Evolutionary conservation across 2,329 filamentous ascomycete species (phyloP).

Genomic region (Fusarium duplospermum): DNA sequence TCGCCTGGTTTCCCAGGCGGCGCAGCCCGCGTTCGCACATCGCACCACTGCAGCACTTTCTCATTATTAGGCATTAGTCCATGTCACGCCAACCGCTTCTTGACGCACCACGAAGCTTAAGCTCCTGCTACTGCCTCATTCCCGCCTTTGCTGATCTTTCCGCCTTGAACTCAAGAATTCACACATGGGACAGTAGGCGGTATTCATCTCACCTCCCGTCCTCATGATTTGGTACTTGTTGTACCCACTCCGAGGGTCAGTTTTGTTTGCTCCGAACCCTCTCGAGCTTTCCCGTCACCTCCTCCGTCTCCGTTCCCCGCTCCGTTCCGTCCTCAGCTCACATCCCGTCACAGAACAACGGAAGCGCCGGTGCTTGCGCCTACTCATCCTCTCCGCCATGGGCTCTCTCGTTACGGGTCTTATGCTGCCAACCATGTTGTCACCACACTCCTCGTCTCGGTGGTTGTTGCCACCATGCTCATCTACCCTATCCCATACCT

Average conservation of each 20-base stretch:
- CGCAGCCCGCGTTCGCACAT: conserved; percentile 33
- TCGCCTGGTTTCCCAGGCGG: conserved; percentile 33
- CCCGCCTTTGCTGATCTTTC: conserved; percentile 8
- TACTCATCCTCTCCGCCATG: conserved; percentile 72
- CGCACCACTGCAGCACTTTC: conserved; percentile 33
- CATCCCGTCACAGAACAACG: conserved; percentile 68
- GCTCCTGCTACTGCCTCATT: conserved; percentile 19
- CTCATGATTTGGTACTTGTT: conserved; percentile 82
- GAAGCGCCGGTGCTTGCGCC: conserved; percentile 75
- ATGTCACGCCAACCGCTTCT: conserved; percentile 40
- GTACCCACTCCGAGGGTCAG: conserved; percentile 81
- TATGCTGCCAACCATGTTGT: conserved; percentile 80
- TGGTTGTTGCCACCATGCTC: conserved; percentile 75
- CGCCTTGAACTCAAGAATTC: conserved; percentile 19
- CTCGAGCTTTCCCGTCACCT: conserved; percentile 19
- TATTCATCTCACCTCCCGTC: conserved; percentile 33
- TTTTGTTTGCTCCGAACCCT: conserved; percentile 40
- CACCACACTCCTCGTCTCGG: conserved; percentile 78
- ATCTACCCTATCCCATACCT: conserved; percentile 82
- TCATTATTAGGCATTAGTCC: conserved; percentile 30
- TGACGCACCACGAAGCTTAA: conserved; percentile 23
- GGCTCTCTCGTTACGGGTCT: conserved; percentile 76
- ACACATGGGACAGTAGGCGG: conserved; percentile 39
- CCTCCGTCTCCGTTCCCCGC: conserved; percentile 16
- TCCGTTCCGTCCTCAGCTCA: conserved; percentile 30